phyloP scores from a whole-genome alignment of 148 eudicot species.

The Camellia granthamiana region DNA sequence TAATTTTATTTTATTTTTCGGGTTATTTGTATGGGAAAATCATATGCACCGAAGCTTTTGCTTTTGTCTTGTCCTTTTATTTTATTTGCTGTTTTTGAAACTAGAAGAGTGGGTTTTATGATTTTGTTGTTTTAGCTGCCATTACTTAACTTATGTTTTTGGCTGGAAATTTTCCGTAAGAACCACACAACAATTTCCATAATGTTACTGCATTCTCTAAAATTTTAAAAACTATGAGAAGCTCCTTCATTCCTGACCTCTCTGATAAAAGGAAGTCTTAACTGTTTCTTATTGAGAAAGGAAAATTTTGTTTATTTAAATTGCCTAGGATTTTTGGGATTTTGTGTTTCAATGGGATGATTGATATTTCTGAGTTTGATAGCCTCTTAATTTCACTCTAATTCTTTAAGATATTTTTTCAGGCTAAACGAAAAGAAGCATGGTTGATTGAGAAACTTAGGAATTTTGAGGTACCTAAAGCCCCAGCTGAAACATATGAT shows the following conservation, averaged over 20 bases:
- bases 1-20: neutral
- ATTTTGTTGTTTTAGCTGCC: neutral
- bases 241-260: neutral
- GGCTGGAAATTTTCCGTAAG: neutral
- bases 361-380: neutral
- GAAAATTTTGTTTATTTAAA: neutral
- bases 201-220: neutral
- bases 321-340: neutral
- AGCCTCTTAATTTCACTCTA: neutral
- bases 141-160: neutral
- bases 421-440: constrained; percentile 95
- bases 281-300: neutral
- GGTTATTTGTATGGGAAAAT: neutral
- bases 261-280: neutral
- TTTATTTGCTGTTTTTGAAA: neutral
- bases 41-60: neutral
- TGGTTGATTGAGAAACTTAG: constrained; percentile 96
- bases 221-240: neutral
- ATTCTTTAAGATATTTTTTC: constrained; percentile 4
- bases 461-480: constrained; percentile 73
- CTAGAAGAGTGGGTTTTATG: neutral
- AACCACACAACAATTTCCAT: neutral
- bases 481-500: constrained; percentile 71
- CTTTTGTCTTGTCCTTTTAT: neutral
- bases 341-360: constrained; percentile 2